These are phyloP conservation scores for Globisporangium paddicum DNA, from an alignment of 352 stramenopile species.

Conservation along the genomic window DNA sequence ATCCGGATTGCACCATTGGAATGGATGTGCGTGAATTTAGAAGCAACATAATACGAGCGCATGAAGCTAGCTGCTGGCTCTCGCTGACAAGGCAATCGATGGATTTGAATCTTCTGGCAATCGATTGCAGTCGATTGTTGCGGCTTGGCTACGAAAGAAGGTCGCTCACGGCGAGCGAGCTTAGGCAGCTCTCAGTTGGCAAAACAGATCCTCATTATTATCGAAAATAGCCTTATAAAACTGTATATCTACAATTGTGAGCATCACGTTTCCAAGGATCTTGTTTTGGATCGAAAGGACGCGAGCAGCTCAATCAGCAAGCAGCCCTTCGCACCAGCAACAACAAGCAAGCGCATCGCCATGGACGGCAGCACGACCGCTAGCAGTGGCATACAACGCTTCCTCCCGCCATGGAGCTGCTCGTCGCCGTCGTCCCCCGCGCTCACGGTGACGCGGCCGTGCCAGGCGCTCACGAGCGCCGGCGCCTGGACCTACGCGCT, in stretches of 20 bases:
- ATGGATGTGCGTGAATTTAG: no score
- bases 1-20: no score
- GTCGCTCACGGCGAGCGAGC: no score
- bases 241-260: background rate
- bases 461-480: conserved; percentile 11
- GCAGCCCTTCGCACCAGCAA: background rate
- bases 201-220: background rate
- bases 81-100: no score
- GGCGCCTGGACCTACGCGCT: conserved; percentile 19
- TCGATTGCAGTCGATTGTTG: no score
- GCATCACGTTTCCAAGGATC: background rate
- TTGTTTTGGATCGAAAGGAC: background rate
- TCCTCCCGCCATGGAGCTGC: conserved; percentile 6
- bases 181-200: no score
- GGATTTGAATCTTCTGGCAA: no score
- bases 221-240: background rate
- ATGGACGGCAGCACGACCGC: background rate
- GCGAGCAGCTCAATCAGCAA: background rate
- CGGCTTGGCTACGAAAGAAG: no score
- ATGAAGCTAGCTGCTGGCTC: no score
- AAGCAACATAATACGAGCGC: no score
- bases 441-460: conserved; percentile 17
- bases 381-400: background rate
- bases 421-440: conserved; percentile 11
- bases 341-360: background rate